These are phyloP conservation scores for Xylaria sp. DNA, from an alignment of 2,329 filamentous ascomycete genomes.

Conservation along the genomic window DNA sequence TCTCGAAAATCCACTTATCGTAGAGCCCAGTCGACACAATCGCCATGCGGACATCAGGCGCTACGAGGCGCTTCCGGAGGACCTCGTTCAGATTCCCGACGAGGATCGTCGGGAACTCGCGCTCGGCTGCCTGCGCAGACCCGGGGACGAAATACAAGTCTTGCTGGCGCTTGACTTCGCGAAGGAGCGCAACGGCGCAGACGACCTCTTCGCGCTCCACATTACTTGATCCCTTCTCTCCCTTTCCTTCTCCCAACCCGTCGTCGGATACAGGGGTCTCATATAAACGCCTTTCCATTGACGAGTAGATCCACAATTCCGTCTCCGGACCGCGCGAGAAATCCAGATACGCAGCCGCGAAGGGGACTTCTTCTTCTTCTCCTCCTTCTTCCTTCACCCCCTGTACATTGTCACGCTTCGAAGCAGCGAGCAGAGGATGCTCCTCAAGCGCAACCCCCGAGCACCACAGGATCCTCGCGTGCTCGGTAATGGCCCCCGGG, in stretches of 20 bases:
- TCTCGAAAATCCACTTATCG: slow-evolving; percentile 69
- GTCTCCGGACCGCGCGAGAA: slow-evolving; percentile 70
- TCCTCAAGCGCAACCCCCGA: slow-evolving; percentile 24
- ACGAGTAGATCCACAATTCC: slow-evolving; percentile 71
- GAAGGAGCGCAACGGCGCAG: slow-evolving; percentile 37
- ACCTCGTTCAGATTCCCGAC: slow-evolving; percentile 57
- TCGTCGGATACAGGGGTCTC: slow-evolving; percentile 27
- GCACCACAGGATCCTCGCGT: slow-evolving; percentile 55
- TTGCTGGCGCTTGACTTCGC: slow-evolving; percentile 41
- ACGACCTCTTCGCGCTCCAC: slow-evolving; percentile 3
- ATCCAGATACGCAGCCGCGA: slow-evolving; percentile 71
- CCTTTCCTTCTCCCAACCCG: slow-evolving; percentile 27
- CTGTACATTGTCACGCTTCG: neutral
- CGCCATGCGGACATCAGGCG: slow-evolving; percentile 38
- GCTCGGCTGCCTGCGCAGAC: slow-evolving; percentile 44
- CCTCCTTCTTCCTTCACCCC: neutral
- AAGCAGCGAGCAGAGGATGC: neutral
- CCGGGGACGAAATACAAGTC: slow-evolving; percentile 40
- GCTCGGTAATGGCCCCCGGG: slow-evolving; percentile 55
- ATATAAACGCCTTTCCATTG: slow-evolving; percentile 53
- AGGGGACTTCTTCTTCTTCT: slow-evolving; percentile 44
- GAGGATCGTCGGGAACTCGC: slow-evolving; percentile 50
- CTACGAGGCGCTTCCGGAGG: slow-evolving; percentile 48
- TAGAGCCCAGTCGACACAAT: slow-evolving; percentile 51
- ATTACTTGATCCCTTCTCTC: neutral